phyloP scores from a whole-genome alignment of 2,329 filamentous ascomycete species.

The Pseudogymnoascus destructans region DNA sequence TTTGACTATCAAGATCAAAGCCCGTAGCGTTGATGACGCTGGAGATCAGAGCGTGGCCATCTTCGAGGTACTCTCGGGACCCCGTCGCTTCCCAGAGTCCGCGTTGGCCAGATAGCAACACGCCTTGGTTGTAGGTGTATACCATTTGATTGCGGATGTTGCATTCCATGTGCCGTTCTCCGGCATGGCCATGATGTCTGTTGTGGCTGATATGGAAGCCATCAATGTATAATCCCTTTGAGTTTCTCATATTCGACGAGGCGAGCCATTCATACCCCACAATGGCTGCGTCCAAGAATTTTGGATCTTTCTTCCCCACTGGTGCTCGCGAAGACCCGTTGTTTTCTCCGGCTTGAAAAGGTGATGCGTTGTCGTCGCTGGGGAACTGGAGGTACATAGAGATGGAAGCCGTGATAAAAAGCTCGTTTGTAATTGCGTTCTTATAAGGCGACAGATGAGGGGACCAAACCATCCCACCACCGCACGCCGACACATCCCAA shows the following conservation, averaged over 20 bases:
- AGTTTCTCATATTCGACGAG: conserved; percentile 67
- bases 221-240: conserved; percentile 63
- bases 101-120: conserved; percentile 68
- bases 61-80: conserved; percentile 53
- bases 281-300: conserved; percentile 59
- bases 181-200: conserved; percentile 13
- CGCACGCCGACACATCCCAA: conserved; percentile 72
- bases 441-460: conserved; percentile 73
- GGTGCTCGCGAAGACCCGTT: conserved; percentile 21
- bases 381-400: conserved; percentile 86
- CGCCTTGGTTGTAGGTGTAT: conserved; percentile 93
- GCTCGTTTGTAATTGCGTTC: conserved; percentile 89
- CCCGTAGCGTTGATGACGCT: conserved; percentile 68
- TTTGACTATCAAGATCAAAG: conserved; percentile 41
- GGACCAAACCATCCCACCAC: conserved; percentile 86
- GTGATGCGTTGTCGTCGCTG: conserved; percentile 60
- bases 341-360: conserved; percentile 36
- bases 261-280: conserved; percentile 72
- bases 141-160: conserved; percentile 78
- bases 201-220: conserved; percentile 74
- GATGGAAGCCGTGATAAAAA: conserved; percentile 74
- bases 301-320: conserved; percentile 36
- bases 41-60: conserved; percentile 66
- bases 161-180: conserved; percentile 46
- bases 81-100: conserved; percentile 71